A percentile compares a stretch with the other conserved stretches of the same genome.
These are phyloP conservation scores for Euphorbia lathyris DNA, from an alignment of 345 rosid genomes.

Conservation along the genomic window DNA sequence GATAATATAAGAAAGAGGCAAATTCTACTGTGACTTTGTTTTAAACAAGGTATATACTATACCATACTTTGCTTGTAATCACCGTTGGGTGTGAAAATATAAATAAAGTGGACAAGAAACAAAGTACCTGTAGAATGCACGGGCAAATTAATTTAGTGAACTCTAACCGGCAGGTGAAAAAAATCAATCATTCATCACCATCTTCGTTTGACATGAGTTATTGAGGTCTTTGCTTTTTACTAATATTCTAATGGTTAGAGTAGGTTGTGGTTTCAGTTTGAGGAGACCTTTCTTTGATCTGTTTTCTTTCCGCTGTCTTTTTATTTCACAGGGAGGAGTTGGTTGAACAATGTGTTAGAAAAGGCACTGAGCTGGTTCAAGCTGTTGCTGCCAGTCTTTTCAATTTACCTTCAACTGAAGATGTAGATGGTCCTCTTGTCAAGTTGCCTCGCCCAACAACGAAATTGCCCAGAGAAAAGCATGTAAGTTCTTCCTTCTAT, in stretches of 20 bases:
- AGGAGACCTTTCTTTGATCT: not conserved
- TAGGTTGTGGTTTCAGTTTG: slow-evolving; percentile 3
- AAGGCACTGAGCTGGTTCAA: slow-evolving; percentile 74
- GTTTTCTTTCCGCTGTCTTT: not conserved
- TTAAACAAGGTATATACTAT: not conserved
- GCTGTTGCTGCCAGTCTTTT: slow-evolving; percentile 61
- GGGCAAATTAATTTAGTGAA: no score
- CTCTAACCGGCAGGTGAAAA: not conserved
- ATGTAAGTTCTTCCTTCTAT: slow-evolving; percentile 37
- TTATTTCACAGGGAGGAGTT: slow-evolving; percentile 56
- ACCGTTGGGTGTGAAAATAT: no score
- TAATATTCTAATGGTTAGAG: not conserved
- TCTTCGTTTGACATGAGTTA: not conserved
- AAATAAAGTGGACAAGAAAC: no score
- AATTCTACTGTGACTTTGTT: no score
- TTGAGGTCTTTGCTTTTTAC: not conserved
- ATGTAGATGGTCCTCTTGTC: slow-evolving; percentile 72
- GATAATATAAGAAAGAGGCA: not conserved
- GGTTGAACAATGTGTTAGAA: slow-evolving; percentile 48
- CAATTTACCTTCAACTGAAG: slow-evolving; percentile 74
- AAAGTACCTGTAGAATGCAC: no score
- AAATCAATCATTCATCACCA: not conserved
- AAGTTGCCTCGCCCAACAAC: slow-evolving; percentile 71
- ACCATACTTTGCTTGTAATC: no score
- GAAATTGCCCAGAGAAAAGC: slow-evolving; percentile 84